These are phyloP conservation scores for Aspergillus egyptiacus DNA, from an alignment of 495 filamentous ascomycete species.

Conservation along the genomic window DNA sequence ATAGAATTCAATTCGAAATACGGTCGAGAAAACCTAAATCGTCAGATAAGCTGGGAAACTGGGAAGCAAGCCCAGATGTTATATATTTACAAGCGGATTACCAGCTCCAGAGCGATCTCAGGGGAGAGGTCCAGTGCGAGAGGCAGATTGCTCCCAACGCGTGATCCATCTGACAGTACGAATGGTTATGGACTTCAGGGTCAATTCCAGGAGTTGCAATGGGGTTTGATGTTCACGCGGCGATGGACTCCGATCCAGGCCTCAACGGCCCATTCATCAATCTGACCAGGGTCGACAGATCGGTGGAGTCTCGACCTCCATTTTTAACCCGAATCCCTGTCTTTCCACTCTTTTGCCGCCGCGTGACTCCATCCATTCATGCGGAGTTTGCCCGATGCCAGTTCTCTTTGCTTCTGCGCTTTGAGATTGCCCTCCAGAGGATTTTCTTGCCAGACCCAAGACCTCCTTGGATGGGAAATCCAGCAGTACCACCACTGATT, in stretches of 20 bases:
- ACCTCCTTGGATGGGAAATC: too few species aligned
- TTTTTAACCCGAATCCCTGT: conserved; percentile 1
- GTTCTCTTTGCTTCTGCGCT: not conserved
- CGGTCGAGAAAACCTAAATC: conserved; percentile 8
- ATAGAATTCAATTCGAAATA: conserved; percentile 3
- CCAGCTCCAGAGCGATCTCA: conserved; percentile 1
- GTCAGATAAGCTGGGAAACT: conserved; percentile 4
- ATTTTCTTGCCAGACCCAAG: too few species aligned
- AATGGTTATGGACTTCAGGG: too few species aligned
- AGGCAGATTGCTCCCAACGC: too few species aligned
- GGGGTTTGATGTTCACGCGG: conserved; percentile 26
- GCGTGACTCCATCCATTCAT: conserved; percentile 15
- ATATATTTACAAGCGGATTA: conserved; percentile 4
- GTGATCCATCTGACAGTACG: too few species aligned
- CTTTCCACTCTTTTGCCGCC: conserved; percentile 16
- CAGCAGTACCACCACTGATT: too few species aligned
- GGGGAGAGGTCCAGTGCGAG: too few species aligned
- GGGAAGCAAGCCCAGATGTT: not conserved
- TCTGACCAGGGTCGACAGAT: conserved; percentile 18
- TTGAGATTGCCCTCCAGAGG: too few species aligned
- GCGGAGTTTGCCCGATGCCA: not conserved
- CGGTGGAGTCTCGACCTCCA: conserved; percentile 12
- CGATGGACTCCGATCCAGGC: conserved; percentile 17
- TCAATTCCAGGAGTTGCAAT: too few species aligned
- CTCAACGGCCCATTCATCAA: conserved; percentile 24